These are phyloP conservation scores for Chaetomiaceae sp. DNA, from an alignment of 2,329 filamentous ascomycete species.

Conservation along the genomic window DNA sequence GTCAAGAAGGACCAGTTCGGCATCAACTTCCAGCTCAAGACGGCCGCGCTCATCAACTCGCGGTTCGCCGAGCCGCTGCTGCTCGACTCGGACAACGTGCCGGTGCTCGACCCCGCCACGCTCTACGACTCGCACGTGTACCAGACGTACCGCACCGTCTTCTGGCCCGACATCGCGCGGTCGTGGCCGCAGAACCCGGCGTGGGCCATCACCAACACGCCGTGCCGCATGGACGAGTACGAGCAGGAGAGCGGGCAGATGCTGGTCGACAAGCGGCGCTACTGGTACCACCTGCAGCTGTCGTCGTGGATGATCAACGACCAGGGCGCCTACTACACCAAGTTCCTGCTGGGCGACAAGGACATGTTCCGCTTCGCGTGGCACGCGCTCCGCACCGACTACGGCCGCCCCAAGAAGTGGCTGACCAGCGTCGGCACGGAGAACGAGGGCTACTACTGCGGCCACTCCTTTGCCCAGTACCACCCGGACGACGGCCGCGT, in stretches of 20 bases:
- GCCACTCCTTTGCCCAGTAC: constrained; percentile 6
- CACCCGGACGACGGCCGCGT: constrained; percentile 7
- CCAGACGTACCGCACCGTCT: constrained; percentile 8
- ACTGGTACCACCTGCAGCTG: constrained; percentile 12
- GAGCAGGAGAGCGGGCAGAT: constrained; percentile 12
- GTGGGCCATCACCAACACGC: constrained; percentile 9
- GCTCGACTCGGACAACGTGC: constrained; percentile 11
- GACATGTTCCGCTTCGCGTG: constrained; percentile 11
- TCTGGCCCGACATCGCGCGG: constrained; percentile 13
- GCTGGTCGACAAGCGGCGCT: constrained; percentile 9
- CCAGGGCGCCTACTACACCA: constrained; percentile 5
- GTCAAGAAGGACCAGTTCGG: background rate
- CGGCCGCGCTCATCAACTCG: constrained; percentile 4
- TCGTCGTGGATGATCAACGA: constrained; percentile 6
- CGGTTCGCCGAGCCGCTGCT: constrained; percentile 8
- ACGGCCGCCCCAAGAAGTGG: constrained; percentile 1
- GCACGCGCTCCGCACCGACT: constrained; percentile 6
- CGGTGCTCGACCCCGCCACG: constrained; percentile 4
- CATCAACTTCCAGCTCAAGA: constrained; percentile 9
- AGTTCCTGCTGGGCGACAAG: constrained; percentile 11
- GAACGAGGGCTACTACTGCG: constrained; percentile 4
- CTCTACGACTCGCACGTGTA: constrained; percentile 8
- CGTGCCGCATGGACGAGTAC: constrained; percentile 11
- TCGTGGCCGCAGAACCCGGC: constrained; percentile 9
- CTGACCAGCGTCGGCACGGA: constrained; percentile 4